Base-by-base conservation (phyloP, 306 rosid species). In the Rosa persica region DNA sequence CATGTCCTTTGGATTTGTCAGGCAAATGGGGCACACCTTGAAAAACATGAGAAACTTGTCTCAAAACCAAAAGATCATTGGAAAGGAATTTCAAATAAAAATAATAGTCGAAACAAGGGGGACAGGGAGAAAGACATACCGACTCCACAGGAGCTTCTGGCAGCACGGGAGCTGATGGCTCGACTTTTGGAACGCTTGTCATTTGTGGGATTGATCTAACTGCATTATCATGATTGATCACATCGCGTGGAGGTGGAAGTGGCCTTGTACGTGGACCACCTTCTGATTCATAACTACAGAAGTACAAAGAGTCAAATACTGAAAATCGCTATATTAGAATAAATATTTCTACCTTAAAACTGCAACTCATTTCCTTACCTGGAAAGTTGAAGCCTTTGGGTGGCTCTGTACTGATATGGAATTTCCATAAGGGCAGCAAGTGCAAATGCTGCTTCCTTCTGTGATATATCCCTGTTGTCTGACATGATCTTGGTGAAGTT, bases 381-480 rank as follows among this genome's bases (percentile, higher is more conserved):
- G 60, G 46, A 71, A 73, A 76, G 58, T 55, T 70, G 78, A 55
- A 88, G 82, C 66, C 64, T 85, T 85, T 85, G 97, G 66, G 93
- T 90, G 73, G 91, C 97, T 67, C 83, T 85, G 87, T 82, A 95
- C 79, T 95, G 98, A 58, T 80, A 64, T 27, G 98, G 98, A 82
- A 95, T 92, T 88, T 95, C 98, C 98, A 95, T 95, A 27, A 95
- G 97, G 30, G 98, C 97, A 72, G 98, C 95, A 62, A 95, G 97
- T 77, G 98, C 98, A 84, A 95, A 95, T 52, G 87, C 90, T 62
- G 98, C 74, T 87, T 92, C 98, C 89, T 89, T 95, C 85, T 85
- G 89, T 79, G 98, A 89, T 73, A 85, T 74, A 48, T 89, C 93
- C 42, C 71, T 82, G 86, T 85, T 86, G 72, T 92, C 98, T 19